Evolutionary conservation across 1,284 basidiomycete species (phyloP).

Genomic region (Singerocomus inundabilis): DNA sequence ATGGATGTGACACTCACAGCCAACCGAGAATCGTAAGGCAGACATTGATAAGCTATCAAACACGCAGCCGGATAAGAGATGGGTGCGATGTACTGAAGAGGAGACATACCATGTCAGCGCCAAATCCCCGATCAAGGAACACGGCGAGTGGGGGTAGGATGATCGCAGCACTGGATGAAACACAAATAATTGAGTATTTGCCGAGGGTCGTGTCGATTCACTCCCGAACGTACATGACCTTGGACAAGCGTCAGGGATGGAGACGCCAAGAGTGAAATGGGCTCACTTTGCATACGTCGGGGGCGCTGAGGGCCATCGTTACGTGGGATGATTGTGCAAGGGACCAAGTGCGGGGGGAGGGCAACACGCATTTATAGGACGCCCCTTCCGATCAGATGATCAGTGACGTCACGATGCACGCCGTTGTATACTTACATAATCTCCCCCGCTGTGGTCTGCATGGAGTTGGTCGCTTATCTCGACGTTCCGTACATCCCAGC

Average conservation of each 20-base stretch:
- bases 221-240: conserved; percentile 37
- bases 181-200: conserved; percentile 9
- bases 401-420: conserved; percentile 26
- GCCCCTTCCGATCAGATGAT: background rate
- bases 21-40: conserved; percentile 69
- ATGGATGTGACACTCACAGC: conserved; percentile 45
- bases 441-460: background rate
- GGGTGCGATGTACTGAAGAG: background rate
- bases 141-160: conserved; percentile 77
- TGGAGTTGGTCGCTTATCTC: conserved; percentile 22
- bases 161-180: conserved; percentile 54
- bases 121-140: conserved; percentile 76
- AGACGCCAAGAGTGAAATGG: background rate
- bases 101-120: conserved; percentile 58
- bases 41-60: conserved; percentile 62
- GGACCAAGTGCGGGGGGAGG: background rate
- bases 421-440: background rate
- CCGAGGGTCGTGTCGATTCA: background rate
- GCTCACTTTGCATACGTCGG: conserved; percentile 71
- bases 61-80: conserved; percentile 1
- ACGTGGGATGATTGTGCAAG: conserved; percentile 8
- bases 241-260: conserved; percentile 4
- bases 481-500: conserved; percentile 44
- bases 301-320: conserved; percentile 70
- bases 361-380: conserved; percentile 18